phyloP scores from a whole-genome alignment of 176 grass and related monocot species.

The Oryza brachyantha region DNA sequence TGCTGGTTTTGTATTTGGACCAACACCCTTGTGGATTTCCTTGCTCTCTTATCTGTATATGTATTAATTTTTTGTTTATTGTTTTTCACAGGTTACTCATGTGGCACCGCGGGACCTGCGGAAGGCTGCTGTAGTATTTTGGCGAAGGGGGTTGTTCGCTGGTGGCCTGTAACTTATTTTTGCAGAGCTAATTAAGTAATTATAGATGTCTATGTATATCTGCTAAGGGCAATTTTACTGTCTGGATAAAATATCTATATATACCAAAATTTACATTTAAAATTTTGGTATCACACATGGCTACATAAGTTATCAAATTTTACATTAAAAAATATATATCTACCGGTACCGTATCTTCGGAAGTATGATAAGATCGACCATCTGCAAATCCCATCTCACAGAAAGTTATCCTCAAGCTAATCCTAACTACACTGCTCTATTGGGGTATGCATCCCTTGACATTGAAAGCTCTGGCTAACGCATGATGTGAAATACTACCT shows the following conservation, averaged over 20 bases:
- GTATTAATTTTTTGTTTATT: neutral
- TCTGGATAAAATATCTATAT: too few species aligned
- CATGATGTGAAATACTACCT: neutral
- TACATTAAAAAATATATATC: too few species aligned
- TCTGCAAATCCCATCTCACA: neutral
- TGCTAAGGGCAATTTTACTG: too few species aligned
- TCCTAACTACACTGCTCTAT: too few species aligned
- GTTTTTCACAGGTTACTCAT: neutral
- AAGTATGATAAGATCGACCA: too few species aligned
- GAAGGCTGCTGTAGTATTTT: neutral
- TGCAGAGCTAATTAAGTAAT: neutral
- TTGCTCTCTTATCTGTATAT: neutral
- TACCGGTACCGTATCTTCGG: too few species aligned
- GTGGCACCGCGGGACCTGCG: neutral
- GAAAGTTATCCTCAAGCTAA: too few species aligned
- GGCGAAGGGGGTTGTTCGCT: constrained; percentile 14
- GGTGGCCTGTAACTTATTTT: neutral
- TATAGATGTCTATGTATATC: neutral
- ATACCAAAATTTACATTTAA: too few species aligned
- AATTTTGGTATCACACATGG: too few species aligned
- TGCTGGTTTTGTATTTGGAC: neutral
- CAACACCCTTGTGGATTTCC: neutral
- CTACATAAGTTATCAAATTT: too few species aligned
- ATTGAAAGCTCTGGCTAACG: neutral
- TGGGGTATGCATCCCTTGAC: neutral